Evolutionary conservation across 768 basidiomycete genomes (phyloP).

Genomic region (Suillus cothurnatus): DNA sequence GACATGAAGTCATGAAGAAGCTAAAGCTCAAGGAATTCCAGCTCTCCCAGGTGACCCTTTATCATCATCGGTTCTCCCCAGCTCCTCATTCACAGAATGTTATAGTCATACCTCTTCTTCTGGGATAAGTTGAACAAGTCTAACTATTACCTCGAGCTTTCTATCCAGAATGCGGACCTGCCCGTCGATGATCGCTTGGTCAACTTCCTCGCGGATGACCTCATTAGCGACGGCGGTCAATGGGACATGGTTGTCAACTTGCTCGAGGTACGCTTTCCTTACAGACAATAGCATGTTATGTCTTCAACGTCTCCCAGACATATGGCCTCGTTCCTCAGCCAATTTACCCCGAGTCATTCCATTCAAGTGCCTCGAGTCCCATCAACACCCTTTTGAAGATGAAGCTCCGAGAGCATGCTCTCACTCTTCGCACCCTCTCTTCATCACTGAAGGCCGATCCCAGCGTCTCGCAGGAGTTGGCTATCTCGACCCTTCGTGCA

Average conservation of each 20-base stretch:
- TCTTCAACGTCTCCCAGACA: conserved; percentile 40
- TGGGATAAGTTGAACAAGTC: conserved; percentile 95
- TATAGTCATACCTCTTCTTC: conserved; percentile 88
- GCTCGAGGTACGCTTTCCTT: conserved; percentile 47
- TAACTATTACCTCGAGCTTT: conserved; percentile 87
- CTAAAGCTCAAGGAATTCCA: conserved; percentile 88
- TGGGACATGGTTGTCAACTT: conserved; percentile 90
- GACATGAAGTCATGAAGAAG: conserved; percentile 84
- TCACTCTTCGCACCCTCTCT: conserved; percentile 72
- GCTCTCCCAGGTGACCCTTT: conserved; percentile 70
- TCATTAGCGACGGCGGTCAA: conserved; percentile 91
- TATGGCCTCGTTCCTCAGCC: conserved; percentile 89
- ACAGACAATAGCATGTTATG: background rate
- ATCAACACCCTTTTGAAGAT: conserved; percentile 83
- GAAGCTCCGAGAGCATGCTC: conserved; percentile 89
- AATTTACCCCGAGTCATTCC: conserved; percentile 81
- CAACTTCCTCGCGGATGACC: conserved; percentile 70
- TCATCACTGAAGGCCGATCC: conserved; percentile 51
- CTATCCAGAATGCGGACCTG: conserved; percentile 78
- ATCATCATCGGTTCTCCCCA: conserved; percentile 7
- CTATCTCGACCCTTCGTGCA: conserved; percentile 60
- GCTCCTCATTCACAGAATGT: background rate
- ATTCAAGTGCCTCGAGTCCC: conserved; percentile 72
- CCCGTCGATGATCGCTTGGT: conserved; percentile 86
- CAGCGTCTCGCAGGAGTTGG: conserved; percentile 45